Conservation (phyloP, 768 basidiomycete species). For the Paxillus rubicundulus region DNA sequence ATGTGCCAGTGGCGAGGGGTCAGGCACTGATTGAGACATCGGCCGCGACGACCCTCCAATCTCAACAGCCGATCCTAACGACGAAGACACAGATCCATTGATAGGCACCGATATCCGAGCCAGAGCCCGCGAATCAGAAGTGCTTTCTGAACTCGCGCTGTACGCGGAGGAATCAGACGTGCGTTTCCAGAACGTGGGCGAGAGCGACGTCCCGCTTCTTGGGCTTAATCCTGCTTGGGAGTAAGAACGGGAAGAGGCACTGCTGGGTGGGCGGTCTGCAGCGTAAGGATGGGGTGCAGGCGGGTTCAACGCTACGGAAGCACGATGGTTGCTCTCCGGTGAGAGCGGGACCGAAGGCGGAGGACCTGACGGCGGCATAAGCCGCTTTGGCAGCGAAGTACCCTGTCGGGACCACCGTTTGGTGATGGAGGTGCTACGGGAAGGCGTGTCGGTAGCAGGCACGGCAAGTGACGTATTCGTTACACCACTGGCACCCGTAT, state of each 20-base stretch:
- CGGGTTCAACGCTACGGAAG: constrained; percentile 22
- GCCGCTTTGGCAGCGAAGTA: constrained; percentile 44
- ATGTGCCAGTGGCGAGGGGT: constrained; percentile 12
- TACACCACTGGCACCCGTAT: background rate
- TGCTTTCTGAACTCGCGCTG: constrained; percentile 43
- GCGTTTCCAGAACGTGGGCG: constrained; percentile 55
- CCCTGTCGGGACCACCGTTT: constrained; percentile 58
- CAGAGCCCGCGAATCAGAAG: constrained; percentile 37
- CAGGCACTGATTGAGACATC: constrained; percentile 20
- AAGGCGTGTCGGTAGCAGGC: constrained; percentile 37
- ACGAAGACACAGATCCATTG: constrained; percentile 7
- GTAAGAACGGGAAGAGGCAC: constrained; percentile 37
- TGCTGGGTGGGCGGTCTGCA: constrained; percentile 34
- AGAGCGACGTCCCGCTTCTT: constrained; percentile 43
- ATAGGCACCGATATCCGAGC: constrained; percentile 10
- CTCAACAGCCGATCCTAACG: constrained; percentile 7
- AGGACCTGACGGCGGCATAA: constrained; percentile 60
- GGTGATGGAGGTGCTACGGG: constrained; percentile 21
- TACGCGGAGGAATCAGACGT: constrained; percentile 48
- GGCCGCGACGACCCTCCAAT: constrained; percentile 13
- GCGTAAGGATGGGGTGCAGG: constrained; percentile 33
- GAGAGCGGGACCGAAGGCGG: constrained; percentile 46
- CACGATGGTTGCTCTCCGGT: constrained; percentile 20
- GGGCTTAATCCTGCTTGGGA: constrained; percentile 30
- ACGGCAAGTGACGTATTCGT: constrained; percentile 15